Evolutionary conservation across 75 land plant genomes (phyloP).

Genomic region (Selaginella tamariscina): DNA sequence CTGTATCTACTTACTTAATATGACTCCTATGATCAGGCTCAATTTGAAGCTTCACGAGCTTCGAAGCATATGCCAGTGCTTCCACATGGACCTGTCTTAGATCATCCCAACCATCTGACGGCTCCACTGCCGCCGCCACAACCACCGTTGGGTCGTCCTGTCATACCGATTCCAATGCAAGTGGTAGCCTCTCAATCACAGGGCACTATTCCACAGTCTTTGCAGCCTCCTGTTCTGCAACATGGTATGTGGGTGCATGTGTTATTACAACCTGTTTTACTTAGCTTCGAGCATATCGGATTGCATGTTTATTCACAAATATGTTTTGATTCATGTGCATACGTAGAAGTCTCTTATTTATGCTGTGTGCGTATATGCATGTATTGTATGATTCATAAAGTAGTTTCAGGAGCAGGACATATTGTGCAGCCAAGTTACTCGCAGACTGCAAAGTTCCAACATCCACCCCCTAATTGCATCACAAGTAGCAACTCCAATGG

Average conservation of each 20-base stretch:
- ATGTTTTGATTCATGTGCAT: no score
- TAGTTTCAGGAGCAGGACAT: no score
- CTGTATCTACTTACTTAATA: background rate
- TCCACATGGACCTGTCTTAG: no score
- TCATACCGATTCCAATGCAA: background rate
- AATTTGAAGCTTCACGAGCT: background rate
- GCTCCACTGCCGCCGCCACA: background rate
- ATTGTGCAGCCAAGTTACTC: no score
- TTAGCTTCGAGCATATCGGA: no score
- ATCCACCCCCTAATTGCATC: conserved; percentile 30
- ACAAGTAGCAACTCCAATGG: conserved; percentile 43
- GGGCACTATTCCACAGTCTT: background rate
- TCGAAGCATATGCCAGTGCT: background rate
- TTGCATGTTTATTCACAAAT: no score
- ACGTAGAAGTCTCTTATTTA: no score
- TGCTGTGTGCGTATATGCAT: no score
- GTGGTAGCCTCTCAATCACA: background rate
- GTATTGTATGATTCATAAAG: no score
- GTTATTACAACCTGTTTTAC: no score
- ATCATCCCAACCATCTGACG: no score
- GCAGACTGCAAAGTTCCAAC: conserved; percentile 16
- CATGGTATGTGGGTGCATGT: no score
- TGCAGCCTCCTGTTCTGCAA: background rate
- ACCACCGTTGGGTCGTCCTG: background rate
- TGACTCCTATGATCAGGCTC: background rate